A percentile compares a stretch with the other conserved stretches of the same genome.
phyloP scores from a whole-genome alignment of 2,329 filamentous ascomycete species.

The Paecilomyces dactylethromorphus region DNA sequence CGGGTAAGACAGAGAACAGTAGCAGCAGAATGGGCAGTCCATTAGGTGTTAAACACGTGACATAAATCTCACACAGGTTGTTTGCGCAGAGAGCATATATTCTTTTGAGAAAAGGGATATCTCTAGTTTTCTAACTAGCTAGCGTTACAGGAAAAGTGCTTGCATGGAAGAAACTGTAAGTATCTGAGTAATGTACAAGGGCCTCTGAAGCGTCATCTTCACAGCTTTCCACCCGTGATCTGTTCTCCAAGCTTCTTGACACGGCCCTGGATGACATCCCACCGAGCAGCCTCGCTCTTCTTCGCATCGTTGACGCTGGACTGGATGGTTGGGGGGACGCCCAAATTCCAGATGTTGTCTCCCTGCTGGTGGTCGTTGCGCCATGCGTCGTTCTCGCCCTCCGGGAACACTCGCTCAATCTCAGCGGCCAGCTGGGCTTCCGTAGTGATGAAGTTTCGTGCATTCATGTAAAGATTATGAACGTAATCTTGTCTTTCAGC shows the following conservation, averaged over 20 bases:
- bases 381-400: conserved; percentile 43
- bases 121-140: background rate
- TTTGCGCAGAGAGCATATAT: background rate
- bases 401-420: conserved; percentile 71
- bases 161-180: background rate
- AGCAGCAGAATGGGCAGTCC: background rate
- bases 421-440: conserved; percentile 68
- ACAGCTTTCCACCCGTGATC: conserved; percentile 61
- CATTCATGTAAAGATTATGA: conserved; percentile 85
- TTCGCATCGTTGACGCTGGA: conserved; percentile 21
- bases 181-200: conserved; percentile 15
- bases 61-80: background rate
- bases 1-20: background rate
- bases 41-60: background rate
- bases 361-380: conserved; percentile 35
- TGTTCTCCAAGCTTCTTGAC: conserved; percentile 60
- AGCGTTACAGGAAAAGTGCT: background rate
- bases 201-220: conserved; percentile 7
- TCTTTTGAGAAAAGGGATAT: background rate
- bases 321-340: conserved; percentile 37
- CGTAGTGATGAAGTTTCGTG: conserved; percentile 76
- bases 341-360: conserved; percentile 47
- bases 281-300: conserved; percentile 26
- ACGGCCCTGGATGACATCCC: conserved; percentile 47
- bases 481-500: conserved; percentile 63